Evolutionary conservation across 257 asterid species (phyloP), one percentile per base, ranked within the genome.

Genomic region (Solanum gracilifrons): DNA sequence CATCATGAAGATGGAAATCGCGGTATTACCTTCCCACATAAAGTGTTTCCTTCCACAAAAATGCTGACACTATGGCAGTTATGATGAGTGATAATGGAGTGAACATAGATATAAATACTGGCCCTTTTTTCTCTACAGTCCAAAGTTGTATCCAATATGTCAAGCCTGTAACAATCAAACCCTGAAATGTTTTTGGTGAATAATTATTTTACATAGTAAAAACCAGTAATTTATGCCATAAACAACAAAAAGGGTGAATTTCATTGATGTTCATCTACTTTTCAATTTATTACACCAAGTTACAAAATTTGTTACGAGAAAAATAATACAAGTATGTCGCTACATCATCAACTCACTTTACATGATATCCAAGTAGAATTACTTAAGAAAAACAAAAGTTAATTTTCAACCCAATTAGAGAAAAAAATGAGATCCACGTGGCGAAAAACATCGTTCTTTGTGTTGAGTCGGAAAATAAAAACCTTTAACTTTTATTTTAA

Each of bases 61-160:
- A 23, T 23, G 94, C 91, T 1, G 97, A 94, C 46, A 91, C 36
- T 48, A 93, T 71, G 25, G 93, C 96, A 16, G 98, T 94, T 74
- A 93, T 87, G 85, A 94, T 86, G 2, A 95, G 96, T 7, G 88
- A 87, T 51, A 95, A 84, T 11, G 97, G 98, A 71, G 93, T 95
- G 89, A 94, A 95, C 48, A 93, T 84, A 51, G 94, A 95, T 0
- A 88, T 80, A 76, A 90, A 95, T 41, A 95, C 93, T 3, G 98
- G 97, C 21, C 98, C 98, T 87, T 93, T 92, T 73, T 88, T 92
- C 90, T 94, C 94, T 27, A 92, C 92, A 0, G 88, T 93, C 93
- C 93, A 92, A 27, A 94, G 88, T 80, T 94, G 97, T 89, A 93
- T 48, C 94, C 92, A 92, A 69, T 92, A 94, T 3, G 89, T 87